Evolutionary conservation across 2,329 filamentous ascomycete species (phyloP).

Genomic region (Cladophialophora bantiana): DNA sequence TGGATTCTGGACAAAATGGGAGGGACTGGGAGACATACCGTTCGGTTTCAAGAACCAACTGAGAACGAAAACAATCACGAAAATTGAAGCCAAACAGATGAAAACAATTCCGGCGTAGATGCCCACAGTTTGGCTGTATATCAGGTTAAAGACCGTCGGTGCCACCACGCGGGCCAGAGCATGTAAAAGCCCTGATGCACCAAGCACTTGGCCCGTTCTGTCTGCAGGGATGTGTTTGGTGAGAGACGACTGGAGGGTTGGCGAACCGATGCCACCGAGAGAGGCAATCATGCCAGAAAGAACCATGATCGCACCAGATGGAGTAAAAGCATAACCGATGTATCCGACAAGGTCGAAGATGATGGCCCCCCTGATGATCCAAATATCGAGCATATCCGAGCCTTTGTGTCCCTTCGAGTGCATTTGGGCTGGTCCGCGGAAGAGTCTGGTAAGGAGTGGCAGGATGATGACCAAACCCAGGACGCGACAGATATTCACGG

Average conservation of each 20-base stretch:
- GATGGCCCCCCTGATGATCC: conserved; percentile 76
- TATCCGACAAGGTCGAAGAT: conserved; percentile 78
- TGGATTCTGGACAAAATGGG: not conserved
- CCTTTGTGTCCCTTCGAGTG: conserved; percentile 65
- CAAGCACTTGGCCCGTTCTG: conserved; percentile 83
- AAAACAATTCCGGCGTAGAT: conserved; percentile 84
- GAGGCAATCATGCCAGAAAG: conserved; percentile 75
- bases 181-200: conserved; percentile 85
- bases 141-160: conserved; percentile 81
- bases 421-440: conserved; percentile 58
- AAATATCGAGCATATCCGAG: conserved; percentile 78
- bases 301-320: conserved; percentile 70
- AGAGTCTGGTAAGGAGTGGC: conserved; percentile 76
- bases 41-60: conserved; percentile 76
- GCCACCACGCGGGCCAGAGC: conserved; percentile 79
- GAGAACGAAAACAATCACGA: conserved; percentile 69
- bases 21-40: conserved; percentile 62
- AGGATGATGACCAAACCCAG: conserved; percentile 75
- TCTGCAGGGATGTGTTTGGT: conserved; percentile 91
- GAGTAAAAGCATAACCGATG: conserved; percentile 74
- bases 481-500: conserved; percentile 79
- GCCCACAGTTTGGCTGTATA: conserved; percentile 82
- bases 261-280: conserved; percentile 82
- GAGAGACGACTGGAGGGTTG: conserved; percentile 80
- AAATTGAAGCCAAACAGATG: conserved; percentile 72